Conservation (phyloP, 331 rosid genomes). For the Dryas integrifolia region DNA sequence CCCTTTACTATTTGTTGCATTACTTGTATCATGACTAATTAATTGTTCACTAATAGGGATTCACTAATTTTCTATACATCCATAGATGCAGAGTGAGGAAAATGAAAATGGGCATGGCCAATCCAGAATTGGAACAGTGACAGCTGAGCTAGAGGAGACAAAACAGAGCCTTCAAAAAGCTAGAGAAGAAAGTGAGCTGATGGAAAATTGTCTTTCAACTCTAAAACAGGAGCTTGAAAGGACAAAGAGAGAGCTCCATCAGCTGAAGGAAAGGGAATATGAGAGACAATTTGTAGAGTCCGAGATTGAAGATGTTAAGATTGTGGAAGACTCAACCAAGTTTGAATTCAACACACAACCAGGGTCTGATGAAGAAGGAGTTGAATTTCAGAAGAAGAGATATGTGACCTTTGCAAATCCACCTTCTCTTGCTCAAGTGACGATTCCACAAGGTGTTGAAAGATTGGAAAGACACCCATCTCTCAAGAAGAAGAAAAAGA, state of each 20-base stretch:
- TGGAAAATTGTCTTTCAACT: conserved; percentile 69
- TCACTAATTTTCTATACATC: not conserved
- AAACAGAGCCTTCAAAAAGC: conserved; percentile 64
- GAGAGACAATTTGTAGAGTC: conserved; percentile 38
- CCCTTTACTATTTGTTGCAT: not conserved
- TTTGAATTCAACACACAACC: conserved; percentile 35
- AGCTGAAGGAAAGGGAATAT: conserved; percentile 41
- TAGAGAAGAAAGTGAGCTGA: conserved; percentile 64
- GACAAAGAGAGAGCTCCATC: conserved; percentile 65
- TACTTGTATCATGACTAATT: no score
- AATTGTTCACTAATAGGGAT: no score
- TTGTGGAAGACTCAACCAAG: conserved; percentile 46
- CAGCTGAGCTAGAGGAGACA: conserved; percentile 66
- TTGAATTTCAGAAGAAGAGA: conserved; percentile 81
- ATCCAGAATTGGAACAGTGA: conserved; percentile 45
- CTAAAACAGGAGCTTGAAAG: conserved; percentile 71
- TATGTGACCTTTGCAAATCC: conserved; percentile 84
- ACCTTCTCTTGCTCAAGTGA: conserved; percentile 45
- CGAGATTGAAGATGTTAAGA: conserved; percentile 56
- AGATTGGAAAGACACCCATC: conserved; percentile 80
- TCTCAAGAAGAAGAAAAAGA: conserved; percentile 72
- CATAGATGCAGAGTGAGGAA: conserved; percentile 28
- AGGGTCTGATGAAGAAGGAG: conserved; percentile 32
- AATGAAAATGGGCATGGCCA: conserved; percentile 23
- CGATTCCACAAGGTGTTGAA: conserved; percentile 53